Evolutionary conservation across 495 filamentous ascomycete genomes (phyloP), one percentile per base, ranked within the genome.

Genomic region (Articulospora tetracladia): DNA sequence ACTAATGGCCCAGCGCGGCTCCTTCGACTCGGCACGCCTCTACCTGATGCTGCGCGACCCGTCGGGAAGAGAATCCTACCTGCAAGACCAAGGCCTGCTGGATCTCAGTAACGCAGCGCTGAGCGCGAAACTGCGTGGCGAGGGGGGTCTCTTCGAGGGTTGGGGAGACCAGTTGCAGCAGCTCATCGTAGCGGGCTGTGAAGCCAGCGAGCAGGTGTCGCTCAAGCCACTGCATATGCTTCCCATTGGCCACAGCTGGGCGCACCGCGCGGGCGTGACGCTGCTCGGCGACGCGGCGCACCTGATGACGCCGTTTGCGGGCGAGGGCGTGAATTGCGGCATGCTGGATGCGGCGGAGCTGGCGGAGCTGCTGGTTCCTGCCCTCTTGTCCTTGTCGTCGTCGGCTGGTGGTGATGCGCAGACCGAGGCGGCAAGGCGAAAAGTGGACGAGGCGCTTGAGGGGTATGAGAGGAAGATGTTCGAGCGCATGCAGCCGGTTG

Each of bases 261-360:
- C 73, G 47, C 78, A 81, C 57, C 61, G 64, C 12, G 41, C 64
- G 4, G 75, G 77, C 20, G 68, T 77, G 3, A 86, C 84, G 6
- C 65, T 88, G 8, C 72, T 86, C 46, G 85, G 85, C 10, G 85
- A 87, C 70, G 83, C 85, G 0, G 84, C 84, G 17, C 82, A 87
- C 64, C 59, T 86, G 36, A 86, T 85, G 83, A 75, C 79, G 6
- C 83, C 84, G 1, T 85, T 80, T 66, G 83, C 80, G 0, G 85
- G 84, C 0, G 81, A 84, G 49, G 84, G 84, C 3, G 82, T 86
- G 24, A 86, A 88, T 59, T 57, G 74, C 3, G 84, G 78, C 0
- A 76, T 85, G 69, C 69, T 73, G 51, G 84, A 88, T 64, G 79
- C 85, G 3, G 63, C 84, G 72, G 68, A 82, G 50, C 73, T 87